Conservation (phyloP, 495 filamentous ascomycete genomes). For the Xylaria venustula region DNA sequence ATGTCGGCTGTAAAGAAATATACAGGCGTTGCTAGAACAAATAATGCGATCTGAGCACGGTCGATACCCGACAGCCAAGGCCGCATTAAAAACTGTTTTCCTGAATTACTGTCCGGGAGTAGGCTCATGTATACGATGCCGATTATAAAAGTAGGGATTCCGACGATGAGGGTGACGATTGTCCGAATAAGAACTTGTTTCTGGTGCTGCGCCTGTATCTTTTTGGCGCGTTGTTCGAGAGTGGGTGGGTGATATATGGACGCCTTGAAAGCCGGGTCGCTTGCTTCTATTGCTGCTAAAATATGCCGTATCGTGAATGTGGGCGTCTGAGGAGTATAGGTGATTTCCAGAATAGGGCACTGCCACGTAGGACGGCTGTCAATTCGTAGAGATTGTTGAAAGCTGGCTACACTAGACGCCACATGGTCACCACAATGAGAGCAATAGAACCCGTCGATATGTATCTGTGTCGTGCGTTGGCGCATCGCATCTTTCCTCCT, state of each 20-base stretch:
- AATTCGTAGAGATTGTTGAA: constrained; percentile 46
- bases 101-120: constrained; percentile 55
- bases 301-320: constrained; percentile 76
- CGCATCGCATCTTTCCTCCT: constrained; percentile 16
- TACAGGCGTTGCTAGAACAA: constrained; percentile 83
- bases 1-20: constrained; percentile 87
- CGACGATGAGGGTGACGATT: constrained; percentile 66
- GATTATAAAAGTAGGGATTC: constrained; percentile 85
- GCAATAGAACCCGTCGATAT: constrained; percentile 84
- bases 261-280: constrained; percentile 62
- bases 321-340: constrained; percentile 68
- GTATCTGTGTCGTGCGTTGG: constrained; percentile 62
- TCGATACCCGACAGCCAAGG: constrained; percentile 72
- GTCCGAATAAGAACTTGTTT: constrained; percentile 62
- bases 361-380: constrained; percentile 43
- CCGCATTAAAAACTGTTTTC: constrained; percentile 63
- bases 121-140: constrained; percentile 91
- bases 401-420: constrained; percentile 37
- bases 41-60: constrained; percentile 77
- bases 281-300: constrained; percentile 60
- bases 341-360: constrained; percentile 66
- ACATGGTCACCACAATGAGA: constrained; percentile 73
- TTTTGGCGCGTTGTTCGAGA: constrained; percentile 78
- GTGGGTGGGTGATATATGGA: constrained; percentile 77
- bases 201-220: constrained; percentile 65